Base-by-base conservation (phyloP, 2,329 filamentous ascomycete genomes). In the Achaetomium macrosporum region DNA sequence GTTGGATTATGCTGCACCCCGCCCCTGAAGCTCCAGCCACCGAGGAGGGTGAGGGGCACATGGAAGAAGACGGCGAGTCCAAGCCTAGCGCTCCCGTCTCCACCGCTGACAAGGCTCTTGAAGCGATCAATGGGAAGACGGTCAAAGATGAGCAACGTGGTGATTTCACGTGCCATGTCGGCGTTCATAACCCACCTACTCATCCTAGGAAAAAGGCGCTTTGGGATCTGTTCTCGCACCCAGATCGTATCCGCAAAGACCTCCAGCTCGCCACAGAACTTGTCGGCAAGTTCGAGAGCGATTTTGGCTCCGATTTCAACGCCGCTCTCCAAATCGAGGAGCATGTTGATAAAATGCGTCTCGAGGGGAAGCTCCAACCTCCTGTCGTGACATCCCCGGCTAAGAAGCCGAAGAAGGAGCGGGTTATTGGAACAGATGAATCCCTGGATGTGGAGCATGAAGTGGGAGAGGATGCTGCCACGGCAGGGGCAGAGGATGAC, bases 101-200 rank as follows among this genome's bases (percentile, higher is more conserved):
- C 2, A 87, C 86, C 2, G 90, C 90, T 0, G 88, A 96, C 42
- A 92, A 88, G 65, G 92, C 92, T 1, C 78, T 96, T 0, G 90
- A 93, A 57, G 89, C 90, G n/a, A 86, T 99, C 63, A 97, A 99
- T 64, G 90, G 91, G 61, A 97, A 99, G 75, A 96, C 90, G 0
- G 95, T 99, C 57, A 90, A 95, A 64, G 93, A 99, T 65, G 87
- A 95, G 60, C 84, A 87, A 44, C 87, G 92, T 47, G 93, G 93
- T 39, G 93, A 99, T 67, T 99, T 99, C 68, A 92, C 92, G 30
- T 96, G 93, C 66, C 93, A 99, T 65, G 93, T 97, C 46, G 93
- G 93, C 55, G 88, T 99, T 19, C 93, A 99, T 70, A 90, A 90
- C 56, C 91, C 93, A 4, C 90, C 92, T 2, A 79, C 80, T 36